Percentiles rank a stretch among this genome's conserved stretches.
Conservation (phyloP, 495 filamentous ascomycete species). For the Cercophora scortea region DNA sequence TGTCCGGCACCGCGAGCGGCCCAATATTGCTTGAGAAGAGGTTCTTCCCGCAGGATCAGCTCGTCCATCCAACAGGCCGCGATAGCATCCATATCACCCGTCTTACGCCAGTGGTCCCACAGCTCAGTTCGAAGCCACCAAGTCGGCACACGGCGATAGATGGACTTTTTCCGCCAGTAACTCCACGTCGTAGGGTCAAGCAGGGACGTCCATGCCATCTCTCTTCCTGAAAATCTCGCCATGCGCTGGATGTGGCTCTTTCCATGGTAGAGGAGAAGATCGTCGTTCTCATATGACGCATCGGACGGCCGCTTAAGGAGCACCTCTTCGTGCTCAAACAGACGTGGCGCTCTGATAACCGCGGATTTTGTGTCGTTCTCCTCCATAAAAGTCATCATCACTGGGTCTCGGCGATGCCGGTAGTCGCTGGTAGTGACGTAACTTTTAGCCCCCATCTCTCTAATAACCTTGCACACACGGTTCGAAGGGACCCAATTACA, state of each 20-base stretch:
- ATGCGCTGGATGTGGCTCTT: conserved; percentile 4
- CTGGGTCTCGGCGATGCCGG: conserved; percentile 18
- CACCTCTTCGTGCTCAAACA: conserved; percentile 16
- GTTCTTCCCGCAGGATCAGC: conserved; percentile 47
- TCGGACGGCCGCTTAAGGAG: conserved; percentile 12
- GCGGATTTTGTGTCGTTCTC: neutral
- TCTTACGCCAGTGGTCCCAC: conserved; percentile 59
- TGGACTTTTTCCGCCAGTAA: conserved; percentile 5
- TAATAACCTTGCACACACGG: conserved; percentile 12
- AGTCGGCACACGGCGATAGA: conserved; percentile 33
- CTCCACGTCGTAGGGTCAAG: conserved; percentile 11
- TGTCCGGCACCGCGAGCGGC: conserved; percentile 46
- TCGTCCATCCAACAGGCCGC: conserved; percentile 58
- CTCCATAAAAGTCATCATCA: conserved; percentile 11
- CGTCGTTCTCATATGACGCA: conserved; percentile 15
- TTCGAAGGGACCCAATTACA: conserved; percentile 17
- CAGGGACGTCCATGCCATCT: neutral
- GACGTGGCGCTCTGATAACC: conserved; percentile 2
- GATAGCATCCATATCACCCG: conserved; percentile 51
- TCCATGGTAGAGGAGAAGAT: conserved; percentile 17
- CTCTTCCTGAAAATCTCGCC: conserved; percentile 1
- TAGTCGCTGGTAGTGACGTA: conserved; percentile 16
- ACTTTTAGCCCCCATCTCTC: neutral
- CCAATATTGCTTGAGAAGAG: conserved; percentile 52
- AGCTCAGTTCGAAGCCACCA: conserved; percentile 52